Conservation (phyloP, 1,139 yeast genomes). For the Debaryomyces fabryi region DNA sequence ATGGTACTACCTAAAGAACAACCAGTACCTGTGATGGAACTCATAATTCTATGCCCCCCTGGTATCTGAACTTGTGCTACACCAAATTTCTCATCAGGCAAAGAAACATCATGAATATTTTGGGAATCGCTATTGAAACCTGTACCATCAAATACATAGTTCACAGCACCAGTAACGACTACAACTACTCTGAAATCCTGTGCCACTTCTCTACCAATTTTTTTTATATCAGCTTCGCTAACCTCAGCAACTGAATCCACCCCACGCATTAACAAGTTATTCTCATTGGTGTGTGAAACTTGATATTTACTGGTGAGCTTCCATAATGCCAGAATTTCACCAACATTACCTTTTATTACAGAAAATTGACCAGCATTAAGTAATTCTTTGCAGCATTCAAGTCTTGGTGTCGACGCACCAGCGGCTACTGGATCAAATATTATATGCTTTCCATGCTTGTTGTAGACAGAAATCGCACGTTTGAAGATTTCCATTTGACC, state of each 20-base stretch:
- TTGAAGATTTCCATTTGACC: slow-evolving; percentile 46
- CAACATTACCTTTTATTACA: slow-evolving; percentile 84
- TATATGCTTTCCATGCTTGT: slow-evolving; percentile 58
- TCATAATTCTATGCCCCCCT: slow-evolving; percentile 74
- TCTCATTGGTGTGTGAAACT: slow-evolving; percentile 38
- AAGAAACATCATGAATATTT: neutral
- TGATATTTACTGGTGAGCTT: slow-evolving; percentile 31
- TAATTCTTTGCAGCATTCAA: slow-evolving; percentile 47
- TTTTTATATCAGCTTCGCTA: slow-evolving; percentile 29
- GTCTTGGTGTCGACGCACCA: slow-evolving; percentile 73
- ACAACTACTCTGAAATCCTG: slow-evolving; percentile 60
- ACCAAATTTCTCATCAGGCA: neutral
- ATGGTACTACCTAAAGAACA: slow-evolving; percentile 81
- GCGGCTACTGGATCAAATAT: slow-evolving; percentile 92
- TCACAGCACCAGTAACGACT: slow-evolving; percentile 59
- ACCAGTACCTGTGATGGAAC: slow-evolving; percentile 84
- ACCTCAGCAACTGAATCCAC: slow-evolving; percentile 60
- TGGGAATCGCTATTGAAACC: neutral
- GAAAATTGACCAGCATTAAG: slow-evolving; percentile 62
- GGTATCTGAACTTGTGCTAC: slow-evolving; percentile 21
- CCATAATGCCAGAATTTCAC: slow-evolving; percentile 65
- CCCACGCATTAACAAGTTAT: slow-evolving; percentile 61
- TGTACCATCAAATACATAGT: slow-evolving; percentile 29
- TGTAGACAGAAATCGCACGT: slow-evolving; percentile 62
- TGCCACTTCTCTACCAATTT: slow-evolving; percentile 58